Evolutionary conservation across 768 basidiomycete species (phyloP).

Genomic region (Leccinum variicolor): DNA sequence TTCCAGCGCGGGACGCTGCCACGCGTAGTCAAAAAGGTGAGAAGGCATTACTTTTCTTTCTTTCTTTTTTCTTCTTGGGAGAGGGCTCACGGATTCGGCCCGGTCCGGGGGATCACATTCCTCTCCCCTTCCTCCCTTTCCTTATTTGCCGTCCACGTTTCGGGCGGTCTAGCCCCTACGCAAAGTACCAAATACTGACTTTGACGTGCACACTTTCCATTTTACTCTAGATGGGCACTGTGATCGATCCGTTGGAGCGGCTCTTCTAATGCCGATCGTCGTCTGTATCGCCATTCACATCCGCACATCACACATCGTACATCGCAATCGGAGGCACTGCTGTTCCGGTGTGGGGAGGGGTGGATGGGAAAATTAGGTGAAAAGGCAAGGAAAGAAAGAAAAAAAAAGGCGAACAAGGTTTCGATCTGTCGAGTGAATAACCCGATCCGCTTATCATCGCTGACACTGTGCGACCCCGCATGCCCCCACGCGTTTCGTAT

Average conservation of each 20-base stretch:
- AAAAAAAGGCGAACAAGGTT: background rate
- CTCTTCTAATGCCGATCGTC: slow-evolving; percentile 25
- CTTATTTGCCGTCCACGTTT: background rate
- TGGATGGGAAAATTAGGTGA: background rate
- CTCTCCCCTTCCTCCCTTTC: background rate
- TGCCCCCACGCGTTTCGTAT: background rate
- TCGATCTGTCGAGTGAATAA: background rate
- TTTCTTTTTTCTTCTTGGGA: background rate
- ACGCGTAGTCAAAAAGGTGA: slow-evolving; percentile 81
- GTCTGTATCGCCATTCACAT: background rate
- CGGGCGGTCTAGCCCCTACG: background rate
- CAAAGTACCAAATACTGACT: background rate
- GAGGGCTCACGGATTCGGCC: background rate
- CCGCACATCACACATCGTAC: background rate
- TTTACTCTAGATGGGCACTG: slow-evolving; percentile 55
- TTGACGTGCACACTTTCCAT: background rate
- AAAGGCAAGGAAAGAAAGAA: background rate
- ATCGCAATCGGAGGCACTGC: background rate
- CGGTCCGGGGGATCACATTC: background rate
- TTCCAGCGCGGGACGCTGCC: slow-evolving; percentile 86
- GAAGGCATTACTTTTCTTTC: background rate
- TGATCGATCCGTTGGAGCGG: slow-evolving; percentile 70
- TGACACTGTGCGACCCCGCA: background rate
- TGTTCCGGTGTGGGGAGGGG: background rate
- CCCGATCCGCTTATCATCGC: background rate